A percentile compares a stretch with the other conserved stretches of the same genome.
These are phyloP conservation scores for Beauveria bassiana DNA, from an alignment of 2,329 filamentous ascomycete genomes.

Conservation along the genomic window DNA sequence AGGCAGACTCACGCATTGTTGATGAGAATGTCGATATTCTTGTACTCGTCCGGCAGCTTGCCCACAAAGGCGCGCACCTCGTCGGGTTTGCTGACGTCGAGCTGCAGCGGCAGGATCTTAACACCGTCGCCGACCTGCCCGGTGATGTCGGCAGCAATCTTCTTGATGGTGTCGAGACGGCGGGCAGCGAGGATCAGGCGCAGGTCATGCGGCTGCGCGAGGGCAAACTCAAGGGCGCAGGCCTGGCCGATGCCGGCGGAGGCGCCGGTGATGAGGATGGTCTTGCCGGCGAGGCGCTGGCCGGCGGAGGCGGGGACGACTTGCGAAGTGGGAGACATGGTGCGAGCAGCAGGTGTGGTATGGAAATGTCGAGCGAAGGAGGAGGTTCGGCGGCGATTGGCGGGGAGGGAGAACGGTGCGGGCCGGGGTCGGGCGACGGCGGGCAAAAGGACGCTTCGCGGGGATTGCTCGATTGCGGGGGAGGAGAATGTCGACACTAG, in stretches of 20 bases:
- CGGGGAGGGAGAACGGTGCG: not conserved
- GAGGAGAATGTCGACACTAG: conserved; percentile 10
- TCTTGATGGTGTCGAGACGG: conserved; percentile 66
- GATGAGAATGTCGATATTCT: conserved; percentile 78
- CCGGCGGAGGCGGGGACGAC: conserved; percentile 52
- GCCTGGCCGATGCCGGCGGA: conserved; percentile 83
- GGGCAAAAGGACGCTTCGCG: not conserved
- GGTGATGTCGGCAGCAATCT: conserved; percentile 69
- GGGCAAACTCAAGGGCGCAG: conserved; percentile 86
- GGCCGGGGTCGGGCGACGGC: not conserved
- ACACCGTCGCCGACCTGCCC: conserved; percentile 72
- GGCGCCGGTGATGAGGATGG: conserved; percentile 83
- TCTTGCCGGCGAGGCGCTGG: conserved; percentile 88
- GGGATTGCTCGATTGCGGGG: conserved; percentile 1
- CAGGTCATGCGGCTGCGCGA: conserved; percentile 69
- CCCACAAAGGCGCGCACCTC: conserved; percentile 67
- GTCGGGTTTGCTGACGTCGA: conserved; percentile 77
- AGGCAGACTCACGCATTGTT: conserved; percentile 75
- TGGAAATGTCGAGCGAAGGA: not conserved
- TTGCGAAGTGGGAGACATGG: conserved; percentile 31
- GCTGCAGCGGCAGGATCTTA: conserved; percentile 70
- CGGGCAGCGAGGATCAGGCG: conserved; percentile 86
- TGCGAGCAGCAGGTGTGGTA: not conserved
- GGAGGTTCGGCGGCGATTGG: not conserved
- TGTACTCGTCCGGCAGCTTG: conserved; percentile 71